These are phyloP conservation scores for Mitragyna speciosa DNA, from an alignment of 257 asterid genomes.

Conservation along the genomic window DNA sequence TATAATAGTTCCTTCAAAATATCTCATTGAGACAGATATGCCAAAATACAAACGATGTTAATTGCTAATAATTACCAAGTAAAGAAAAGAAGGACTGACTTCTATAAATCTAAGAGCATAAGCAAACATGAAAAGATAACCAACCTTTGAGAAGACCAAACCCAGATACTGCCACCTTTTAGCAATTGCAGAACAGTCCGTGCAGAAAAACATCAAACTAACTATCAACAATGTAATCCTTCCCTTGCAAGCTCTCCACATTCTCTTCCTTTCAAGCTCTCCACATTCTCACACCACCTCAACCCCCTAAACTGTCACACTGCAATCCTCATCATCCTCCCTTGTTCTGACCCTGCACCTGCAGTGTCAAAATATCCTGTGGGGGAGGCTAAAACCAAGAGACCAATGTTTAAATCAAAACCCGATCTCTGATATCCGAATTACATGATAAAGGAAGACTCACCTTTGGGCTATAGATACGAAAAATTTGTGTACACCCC, in stretches of 20 bases:
- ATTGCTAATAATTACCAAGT: too few relatives aligned
- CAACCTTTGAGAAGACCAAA: not conserved
- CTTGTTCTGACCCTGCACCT: too few relatives aligned
- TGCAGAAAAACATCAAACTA: not conserved
- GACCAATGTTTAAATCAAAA: too few relatives aligned
- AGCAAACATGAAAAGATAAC: not conserved
- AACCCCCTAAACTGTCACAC: too few relatives aligned
- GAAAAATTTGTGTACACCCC: not conserved
- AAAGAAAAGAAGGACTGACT: not conserved
- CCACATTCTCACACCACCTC: too few relatives aligned
- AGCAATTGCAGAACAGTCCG: not conserved
- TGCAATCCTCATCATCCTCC: too few relatives aligned
- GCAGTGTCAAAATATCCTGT: too few relatives aligned
- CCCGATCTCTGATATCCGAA: not conserved
- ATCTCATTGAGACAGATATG: not conserved
- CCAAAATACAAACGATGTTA: too few relatives aligned
- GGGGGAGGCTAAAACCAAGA: too few relatives aligned
- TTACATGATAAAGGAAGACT: conserved; percentile 3
- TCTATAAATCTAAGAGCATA: not conserved
- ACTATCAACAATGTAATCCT: too few relatives aligned
- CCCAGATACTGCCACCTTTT: not conserved
- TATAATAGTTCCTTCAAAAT: not conserved
- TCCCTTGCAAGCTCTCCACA: too few relatives aligned
- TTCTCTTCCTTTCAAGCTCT: too few relatives aligned
- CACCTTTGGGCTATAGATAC: not conserved